Evolutionary conservation across 75 land plant genomes (phyloP).

Genomic region (Pinus taeda): DNA sequence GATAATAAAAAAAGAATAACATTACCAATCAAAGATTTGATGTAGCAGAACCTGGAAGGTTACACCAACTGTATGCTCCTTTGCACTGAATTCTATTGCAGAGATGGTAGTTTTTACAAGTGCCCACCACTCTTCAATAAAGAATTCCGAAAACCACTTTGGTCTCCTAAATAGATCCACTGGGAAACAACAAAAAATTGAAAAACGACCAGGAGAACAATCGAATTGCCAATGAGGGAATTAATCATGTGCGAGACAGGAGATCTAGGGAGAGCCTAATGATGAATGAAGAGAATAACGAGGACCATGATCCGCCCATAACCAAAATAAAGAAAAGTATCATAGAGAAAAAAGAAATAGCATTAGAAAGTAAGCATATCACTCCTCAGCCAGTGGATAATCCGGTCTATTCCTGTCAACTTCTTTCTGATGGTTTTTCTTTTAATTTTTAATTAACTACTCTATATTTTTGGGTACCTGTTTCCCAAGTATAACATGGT

Average conservation of each 20-base stretch:
- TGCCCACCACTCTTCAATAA: no score
- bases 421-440: background rate
- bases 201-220: background rate
- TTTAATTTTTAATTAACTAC: background rate
- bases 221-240: background rate
- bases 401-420: constrained; percentile 2
- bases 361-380: background rate
- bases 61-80: background rate
- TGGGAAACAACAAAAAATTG: no score
- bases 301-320: background rate
- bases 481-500: background rate
- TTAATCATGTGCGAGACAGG: constrained; percentile 1
- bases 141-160: no score
- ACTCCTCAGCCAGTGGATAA: background rate
- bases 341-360: background rate
- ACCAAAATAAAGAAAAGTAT: background rate
- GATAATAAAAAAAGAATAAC: no score
- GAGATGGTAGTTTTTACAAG: no score
- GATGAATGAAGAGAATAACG: background rate
- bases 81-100: background rate
- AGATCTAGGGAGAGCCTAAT: background rate
- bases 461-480: background rate
- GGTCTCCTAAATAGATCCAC: no score
- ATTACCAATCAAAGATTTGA: no score
- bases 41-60: background rate